Evolutionary conservation across 106 monocot species (phyloP).

Genomic region (Chionographis japonica): DNA sequence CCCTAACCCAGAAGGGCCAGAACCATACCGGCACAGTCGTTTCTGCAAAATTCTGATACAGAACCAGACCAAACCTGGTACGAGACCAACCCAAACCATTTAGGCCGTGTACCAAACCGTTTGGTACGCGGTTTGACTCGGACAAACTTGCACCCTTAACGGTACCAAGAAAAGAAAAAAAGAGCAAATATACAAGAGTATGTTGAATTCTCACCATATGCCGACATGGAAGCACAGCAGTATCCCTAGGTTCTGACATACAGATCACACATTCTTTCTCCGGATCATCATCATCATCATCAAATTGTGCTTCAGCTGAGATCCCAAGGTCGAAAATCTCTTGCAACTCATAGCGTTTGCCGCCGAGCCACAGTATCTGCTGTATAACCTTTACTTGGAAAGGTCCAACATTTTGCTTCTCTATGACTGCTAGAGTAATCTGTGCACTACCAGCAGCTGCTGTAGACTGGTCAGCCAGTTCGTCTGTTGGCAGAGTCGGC

Average conservation of each 20-base stretch:
- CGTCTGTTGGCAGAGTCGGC: slow-evolving; percentile 8
- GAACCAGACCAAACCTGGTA: not conserved
- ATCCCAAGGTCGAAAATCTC: slow-evolving; percentile 74
- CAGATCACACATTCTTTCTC: slow-evolving; percentile 97
- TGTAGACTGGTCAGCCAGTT: not conserved
- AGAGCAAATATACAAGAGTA: not conserved
- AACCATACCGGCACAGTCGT: no score
- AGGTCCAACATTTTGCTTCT: slow-evolving; percentile 36
- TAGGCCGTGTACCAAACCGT: no score
- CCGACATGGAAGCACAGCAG: slow-evolving; percentile 82
- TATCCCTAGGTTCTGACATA: slow-evolving; percentile 76
- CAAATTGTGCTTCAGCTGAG: slow-evolving; percentile 23
- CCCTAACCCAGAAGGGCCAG: no score
- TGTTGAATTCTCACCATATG: slow-evolving; percentile 69
- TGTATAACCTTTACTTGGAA: slow-evolving; percentile 71
- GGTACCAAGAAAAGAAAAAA: slow-evolving; percentile 2
- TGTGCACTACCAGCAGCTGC: slow-evolving; percentile 33
- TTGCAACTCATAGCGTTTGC: slow-evolving; percentile 72
- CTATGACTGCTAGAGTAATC: slow-evolving; percentile 74
- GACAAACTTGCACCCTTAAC: no score
- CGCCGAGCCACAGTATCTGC: slow-evolving; percentile 74
- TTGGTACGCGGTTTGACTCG: no score
- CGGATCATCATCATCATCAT: slow-evolving; percentile 30
- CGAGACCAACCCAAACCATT: no score
- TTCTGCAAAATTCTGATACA: not conserved